Evolutionary conservation across 2,329 filamentous ascomycete species (phyloP), one percentile per base, ranked within the genome.

Genomic region (Hymenoscyphus repandus): DNA sequence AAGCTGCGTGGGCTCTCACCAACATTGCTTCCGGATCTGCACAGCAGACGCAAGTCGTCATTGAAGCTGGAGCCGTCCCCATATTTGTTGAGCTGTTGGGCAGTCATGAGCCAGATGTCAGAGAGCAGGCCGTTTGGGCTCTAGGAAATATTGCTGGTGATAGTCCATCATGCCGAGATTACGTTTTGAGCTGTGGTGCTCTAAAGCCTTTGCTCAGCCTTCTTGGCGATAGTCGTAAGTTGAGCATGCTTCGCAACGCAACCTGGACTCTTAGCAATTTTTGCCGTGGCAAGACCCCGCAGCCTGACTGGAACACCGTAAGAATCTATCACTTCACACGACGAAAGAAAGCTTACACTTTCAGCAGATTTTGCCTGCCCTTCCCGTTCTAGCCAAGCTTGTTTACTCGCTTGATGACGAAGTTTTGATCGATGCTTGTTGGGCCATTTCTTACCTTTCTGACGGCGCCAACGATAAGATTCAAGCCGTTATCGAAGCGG

Each of bases 211-310:
- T 99, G 51, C 82, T 99, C 51, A 82, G 83, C 66, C 81, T 99
- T 40, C 83, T 99, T 51, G 92, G 92, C 49, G 93, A 99, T 71
- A 96, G 93, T 76, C 90, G 93, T 66, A 99, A 99, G 79, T 78
- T 99, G 52, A 97, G 91, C 80, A 99, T 99, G 93, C 85, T 99
- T 47, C 83, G 93, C 62, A 99, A 99, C 69, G 93, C 93, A 33
- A 99, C 93, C 20, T 99, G 93, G 93, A 99, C 93, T 40, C 77
- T 99, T 51, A 97, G 93, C 80, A 99, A 99, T 79, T 99, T 99
- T 76, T 99, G 93, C 77, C 90, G 93, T 78, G 93, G 93, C 74
- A 99, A 99, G 82, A 96, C 92, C 7, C 93, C 93, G 46, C 93
- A 99, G 75, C 93, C 93, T 42, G 93, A 99, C 69, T 99, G 93